Conservation (phyloP, 2,329 filamentous ascomycete genomes). For the Whalleya microplaca region DNA sequence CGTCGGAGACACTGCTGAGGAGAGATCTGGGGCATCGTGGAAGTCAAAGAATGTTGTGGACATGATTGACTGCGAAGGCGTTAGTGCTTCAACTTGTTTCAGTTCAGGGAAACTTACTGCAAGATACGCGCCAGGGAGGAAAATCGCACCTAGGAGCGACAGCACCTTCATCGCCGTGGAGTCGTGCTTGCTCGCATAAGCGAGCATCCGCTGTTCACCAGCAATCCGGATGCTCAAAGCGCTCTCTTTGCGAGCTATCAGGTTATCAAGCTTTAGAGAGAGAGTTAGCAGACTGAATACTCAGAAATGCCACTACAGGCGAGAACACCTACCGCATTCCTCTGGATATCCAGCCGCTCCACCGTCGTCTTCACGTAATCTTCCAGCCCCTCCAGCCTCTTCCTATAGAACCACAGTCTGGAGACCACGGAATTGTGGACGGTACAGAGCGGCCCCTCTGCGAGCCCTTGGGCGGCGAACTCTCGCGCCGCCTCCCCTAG, state of each 20-base stretch:
- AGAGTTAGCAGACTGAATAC: not conserved
- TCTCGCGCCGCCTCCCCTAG: too few species aligned
- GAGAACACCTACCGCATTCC: constrained; percentile 36
- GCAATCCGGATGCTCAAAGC: constrained; percentile 39
- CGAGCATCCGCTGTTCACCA: constrained; percentile 27
- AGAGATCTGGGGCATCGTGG: too few species aligned
- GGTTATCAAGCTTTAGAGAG: constrained; percentile 31
- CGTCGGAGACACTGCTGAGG: too few species aligned
- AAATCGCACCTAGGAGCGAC: constrained; percentile 15
- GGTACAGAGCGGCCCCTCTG: not conserved
- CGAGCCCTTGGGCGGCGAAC: not conserved
- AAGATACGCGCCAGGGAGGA: constrained; percentile 20
- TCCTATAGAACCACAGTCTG: constrained; percentile 37
- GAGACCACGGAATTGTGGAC: constrained; percentile 34
- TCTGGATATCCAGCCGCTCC: constrained; percentile 39
- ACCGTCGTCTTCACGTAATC: constrained; percentile 41
- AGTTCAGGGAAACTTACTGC: not conserved
- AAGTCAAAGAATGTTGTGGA: too few species aligned
- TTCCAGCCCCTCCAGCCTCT: constrained; percentile 41
- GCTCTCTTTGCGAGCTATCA: constrained; percentile 40
- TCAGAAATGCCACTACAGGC: too few species aligned
- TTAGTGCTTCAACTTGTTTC: too few species aligned
- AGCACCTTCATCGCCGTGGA: constrained; percentile 34
- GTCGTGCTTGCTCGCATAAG: constrained; percentile 25
- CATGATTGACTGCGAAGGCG: too few species aligned